Evolutionary conservation across 352 stramenopile species (phyloP).

Genomic region (Plasmopara muralis): DNA sequence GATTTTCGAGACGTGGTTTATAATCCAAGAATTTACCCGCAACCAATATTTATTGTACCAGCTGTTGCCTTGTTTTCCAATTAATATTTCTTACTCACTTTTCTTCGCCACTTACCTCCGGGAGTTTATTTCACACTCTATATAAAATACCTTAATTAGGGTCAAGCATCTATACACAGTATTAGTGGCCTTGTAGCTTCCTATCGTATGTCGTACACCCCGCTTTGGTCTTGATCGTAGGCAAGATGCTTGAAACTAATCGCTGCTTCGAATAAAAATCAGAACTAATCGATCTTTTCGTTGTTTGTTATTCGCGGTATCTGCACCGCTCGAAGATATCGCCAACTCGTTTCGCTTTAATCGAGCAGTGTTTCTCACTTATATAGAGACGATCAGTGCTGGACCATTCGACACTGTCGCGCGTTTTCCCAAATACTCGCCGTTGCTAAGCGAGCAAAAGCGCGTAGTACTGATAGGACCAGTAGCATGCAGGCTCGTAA

Average conservation of each 20-base stretch:
- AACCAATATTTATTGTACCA: too few species aligned
- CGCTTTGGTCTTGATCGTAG: conserved; percentile 20
- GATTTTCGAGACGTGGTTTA: too few species aligned
- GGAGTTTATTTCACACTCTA: too few species aligned
- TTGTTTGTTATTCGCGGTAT: conserved; percentile 52
- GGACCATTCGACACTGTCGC: conserved; percentile 28
- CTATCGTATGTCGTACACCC: conserved; percentile 31
- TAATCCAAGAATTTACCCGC: too few species aligned
- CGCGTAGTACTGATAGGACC: conserved; percentile 8
- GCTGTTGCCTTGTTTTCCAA: too few species aligned
- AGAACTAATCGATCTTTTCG: not conserved
- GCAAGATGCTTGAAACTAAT: not conserved
- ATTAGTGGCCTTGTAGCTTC: conserved; percentile 41
- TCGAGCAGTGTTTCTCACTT: conserved; percentile 18
- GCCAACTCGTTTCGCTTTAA: conserved; percentile 35
- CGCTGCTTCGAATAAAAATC: not conserved
- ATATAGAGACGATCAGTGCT: conserved; percentile 13
- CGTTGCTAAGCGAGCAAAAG: conserved; percentile 21
- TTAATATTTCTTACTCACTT: too few species aligned
- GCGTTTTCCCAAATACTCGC: conserved; percentile 34
- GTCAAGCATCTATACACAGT: too few species aligned
- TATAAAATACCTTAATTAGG: too few species aligned
- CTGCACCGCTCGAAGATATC: conserved; percentile 33
- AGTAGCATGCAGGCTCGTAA: not conserved
- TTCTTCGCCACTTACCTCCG: too few species aligned